Base-by-base conservation (phyloP, 176 grass and related monocot species). In the Ampelocalamus luodianensis region DNA sequence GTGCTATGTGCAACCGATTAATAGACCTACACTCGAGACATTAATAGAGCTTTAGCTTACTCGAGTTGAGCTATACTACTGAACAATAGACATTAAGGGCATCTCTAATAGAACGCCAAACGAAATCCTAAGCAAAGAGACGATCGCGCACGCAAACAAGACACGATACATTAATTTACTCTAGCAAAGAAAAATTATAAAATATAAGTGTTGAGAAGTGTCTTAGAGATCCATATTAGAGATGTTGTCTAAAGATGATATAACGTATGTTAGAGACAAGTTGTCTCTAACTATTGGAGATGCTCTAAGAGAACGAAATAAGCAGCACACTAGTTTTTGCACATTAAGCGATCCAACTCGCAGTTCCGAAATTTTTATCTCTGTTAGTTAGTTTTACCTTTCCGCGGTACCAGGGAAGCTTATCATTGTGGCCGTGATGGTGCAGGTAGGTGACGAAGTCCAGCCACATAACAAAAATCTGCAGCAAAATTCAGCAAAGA, bases 391-490 rank as follows among this genome's bases (percentile, higher is more conserved):
- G 6, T 72, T 68, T 63, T 83, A 93, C 91, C 92, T 90, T 90
- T 88, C 92, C 91, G 14, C 91, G 91, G 44, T 93, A 93, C 91
- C 91, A 93, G 14, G 91, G 91, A 68, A 93, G 85, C 76, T 93
- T 93, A 79, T 90, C 85, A 29, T 90, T 69, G 68, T 93, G 88
- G 13, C 88, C 88, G 32, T 93, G 91, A 67, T 93, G 92, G 85
- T 90, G 92, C 82, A 93, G 79, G 80, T 93, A 93, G n/a, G 92
- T 93, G 65, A 90, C 92, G 29, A 90, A 78, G 83, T 93, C 92
- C 88, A 93, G 87, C 88, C 92, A 93, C 88, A 86, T 80, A 75
- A 93, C 92, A 85, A 93, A 93, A 65, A 90, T 88, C 92, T 93
- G 82, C 64, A 90, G 5, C 18, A 55, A 65, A 84, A 75, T 69